phyloP scores from a whole-genome alignment of 352 stramenopile genomes.

The Globisporangium mamillatum region DNA sequence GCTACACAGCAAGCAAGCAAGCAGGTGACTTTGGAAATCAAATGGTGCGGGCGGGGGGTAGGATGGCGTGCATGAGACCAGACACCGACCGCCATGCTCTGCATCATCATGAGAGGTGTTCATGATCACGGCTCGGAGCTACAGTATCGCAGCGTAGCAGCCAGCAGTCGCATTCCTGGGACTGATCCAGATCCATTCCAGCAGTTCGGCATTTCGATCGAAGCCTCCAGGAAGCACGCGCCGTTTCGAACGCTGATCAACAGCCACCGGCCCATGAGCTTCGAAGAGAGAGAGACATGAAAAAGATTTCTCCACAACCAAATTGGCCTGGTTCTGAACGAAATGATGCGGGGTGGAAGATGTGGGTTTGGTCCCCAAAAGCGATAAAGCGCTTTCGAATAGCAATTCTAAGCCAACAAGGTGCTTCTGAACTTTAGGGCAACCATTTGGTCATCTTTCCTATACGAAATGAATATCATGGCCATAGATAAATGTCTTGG shows the following conservation, averaged over 20 bases:
- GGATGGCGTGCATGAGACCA: neutral
- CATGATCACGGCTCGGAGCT: neutral
- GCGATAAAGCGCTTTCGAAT: neutral
- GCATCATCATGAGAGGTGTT: neutral
- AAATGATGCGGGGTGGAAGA: neutral
- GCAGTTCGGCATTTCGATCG: neutral
- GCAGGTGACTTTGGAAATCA: neutral
- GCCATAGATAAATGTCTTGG: too few relatives aligned
- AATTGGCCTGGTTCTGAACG: neutral
- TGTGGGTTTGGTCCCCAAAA: neutral
- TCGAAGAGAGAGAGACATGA: neutral
- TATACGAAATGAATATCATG: neutral
- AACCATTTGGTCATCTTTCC: neutral
- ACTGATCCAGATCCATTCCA: neutral
- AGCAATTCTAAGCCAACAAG: neutral
- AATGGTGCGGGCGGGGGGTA: neutral
- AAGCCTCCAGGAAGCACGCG: neutral
- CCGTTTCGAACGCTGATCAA: neutral
- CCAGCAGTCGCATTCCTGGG: neutral
- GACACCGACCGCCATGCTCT: neutral
- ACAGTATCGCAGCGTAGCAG: neutral
- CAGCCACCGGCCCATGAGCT: neutral
- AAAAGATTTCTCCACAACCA: neutral
- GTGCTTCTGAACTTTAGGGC: neutral
- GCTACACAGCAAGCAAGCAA: neutral